Percentiles rank a stretch among this genome's conserved stretches.
Conservation (phyloP, 495 filamentous ascomycete species). For the Penicillium desertorum region DNA sequence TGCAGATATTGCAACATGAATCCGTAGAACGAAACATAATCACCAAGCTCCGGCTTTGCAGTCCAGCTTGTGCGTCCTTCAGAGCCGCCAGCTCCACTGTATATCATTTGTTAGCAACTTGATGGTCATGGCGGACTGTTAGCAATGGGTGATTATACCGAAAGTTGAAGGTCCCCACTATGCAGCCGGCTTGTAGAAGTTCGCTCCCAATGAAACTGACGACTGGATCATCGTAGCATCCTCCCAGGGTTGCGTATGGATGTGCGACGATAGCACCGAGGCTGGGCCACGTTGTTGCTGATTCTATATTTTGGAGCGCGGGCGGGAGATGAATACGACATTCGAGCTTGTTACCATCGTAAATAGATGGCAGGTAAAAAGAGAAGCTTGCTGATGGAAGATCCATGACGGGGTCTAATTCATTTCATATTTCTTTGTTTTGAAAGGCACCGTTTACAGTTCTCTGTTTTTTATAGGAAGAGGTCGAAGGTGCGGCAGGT, state of each 20-base stretch:
- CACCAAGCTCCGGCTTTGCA: constrained; percentile 70
- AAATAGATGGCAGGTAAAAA: constrained; percentile 79
- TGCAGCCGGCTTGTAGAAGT: constrained; percentile 64
- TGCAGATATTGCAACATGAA: constrained; percentile 74
- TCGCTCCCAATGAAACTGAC: constrained; percentile 62
- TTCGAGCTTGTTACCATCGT: constrained; percentile 71
- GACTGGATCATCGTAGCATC: constrained; percentile 78
- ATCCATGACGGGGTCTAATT: constrained; percentile 20
- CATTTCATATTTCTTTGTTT: background rate
- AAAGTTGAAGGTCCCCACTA: constrained; percentile 92
- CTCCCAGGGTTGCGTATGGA: constrained; percentile 86
- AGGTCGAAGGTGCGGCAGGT: background rate
- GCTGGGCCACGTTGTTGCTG: constrained; percentile 37
- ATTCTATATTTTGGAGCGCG: constrained; percentile 30
- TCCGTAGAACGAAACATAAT: constrained; percentile 77
- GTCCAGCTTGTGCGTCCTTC: constrained; percentile 83
- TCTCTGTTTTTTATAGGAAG: background rate
- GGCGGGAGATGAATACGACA: constrained; percentile 78
- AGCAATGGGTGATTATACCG: constrained; percentile 52
- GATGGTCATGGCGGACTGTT: no score
- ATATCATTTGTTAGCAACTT: background rate
- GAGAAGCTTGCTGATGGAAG: constrained; percentile 59
- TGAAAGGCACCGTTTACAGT: background rate
- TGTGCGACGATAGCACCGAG: constrained; percentile 82
- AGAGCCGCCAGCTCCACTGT: constrained; percentile 75